A percentile compares a stretch with the other conserved stretches of the same genome.
phyloP scores from a whole-genome alignment of 768 basidiomycete genomes.

The Russula vinacea region DNA sequence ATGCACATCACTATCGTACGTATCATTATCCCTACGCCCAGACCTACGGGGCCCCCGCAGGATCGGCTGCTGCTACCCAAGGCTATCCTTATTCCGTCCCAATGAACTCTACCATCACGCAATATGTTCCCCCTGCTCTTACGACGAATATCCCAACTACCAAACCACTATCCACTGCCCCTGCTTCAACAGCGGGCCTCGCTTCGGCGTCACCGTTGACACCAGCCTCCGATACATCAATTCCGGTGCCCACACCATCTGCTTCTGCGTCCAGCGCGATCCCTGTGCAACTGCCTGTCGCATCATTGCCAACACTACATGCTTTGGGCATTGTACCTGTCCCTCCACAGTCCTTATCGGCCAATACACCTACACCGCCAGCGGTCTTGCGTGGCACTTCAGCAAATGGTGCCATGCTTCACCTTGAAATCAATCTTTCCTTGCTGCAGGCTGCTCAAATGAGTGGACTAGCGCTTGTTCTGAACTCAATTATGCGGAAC shows the following conservation, averaged over 20 bases:
- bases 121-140: conserved; percentile 35
- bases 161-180: conserved; percentile 25
- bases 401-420: conserved; percentile 67
- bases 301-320: conserved; percentile 54
- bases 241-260: conserved; percentile 17
- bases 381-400: conserved; percentile 73
- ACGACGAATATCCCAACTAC: conserved; percentile 30
- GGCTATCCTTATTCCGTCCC: conserved; percentile 30
- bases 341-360: conserved; percentile 48
- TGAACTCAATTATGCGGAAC: conserved; percentile 66
- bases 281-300: conserved; percentile 70
- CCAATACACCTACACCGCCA: conserved; percentile 57
- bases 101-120: conserved; percentile 35
- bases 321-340: conserved; percentile 73
- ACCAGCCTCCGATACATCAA: conserved; percentile 38
- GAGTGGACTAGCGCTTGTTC: conserved; percentile 66
- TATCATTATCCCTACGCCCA: conserved; percentile 63
- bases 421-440: conserved; percentile 75
- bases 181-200: conserved; percentile 14
- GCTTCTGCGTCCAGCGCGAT: conserved; percentile 34
- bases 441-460: conserved; percentile 71
- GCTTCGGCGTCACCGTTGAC: conserved; percentile 33
- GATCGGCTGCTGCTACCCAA: conserved; percentile 9
- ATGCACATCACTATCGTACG: conserved; percentile 56
- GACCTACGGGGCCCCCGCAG: conserved; percentile 41